phyloP scores from a whole-genome alignment of 331 rosid species.

The Quercus phellos region DNA sequence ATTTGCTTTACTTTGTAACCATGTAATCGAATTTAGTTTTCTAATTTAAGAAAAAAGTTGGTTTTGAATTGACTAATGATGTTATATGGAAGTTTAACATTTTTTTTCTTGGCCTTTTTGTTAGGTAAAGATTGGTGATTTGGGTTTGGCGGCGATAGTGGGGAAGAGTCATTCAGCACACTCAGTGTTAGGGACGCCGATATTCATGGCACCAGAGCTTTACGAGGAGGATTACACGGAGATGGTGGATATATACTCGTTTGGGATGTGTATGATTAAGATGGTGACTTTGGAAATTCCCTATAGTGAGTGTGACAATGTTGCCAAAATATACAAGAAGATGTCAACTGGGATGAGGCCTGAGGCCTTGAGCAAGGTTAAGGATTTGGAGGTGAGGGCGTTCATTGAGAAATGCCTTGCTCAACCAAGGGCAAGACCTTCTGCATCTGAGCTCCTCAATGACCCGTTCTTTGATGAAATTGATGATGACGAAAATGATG shows the following conservation, averaged over 20 bases:
- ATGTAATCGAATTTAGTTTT: not conserved
- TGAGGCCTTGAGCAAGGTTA: constrained; percentile 44
- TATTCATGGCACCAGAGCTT: constrained; percentile 81
- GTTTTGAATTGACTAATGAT: not conserved
- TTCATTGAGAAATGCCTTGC: constrained; percentile 74
- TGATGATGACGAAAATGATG: constrained; percentile 30
- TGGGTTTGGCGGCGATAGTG: constrained; percentile 74
- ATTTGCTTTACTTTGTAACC: not conserved
- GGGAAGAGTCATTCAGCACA: constrained; percentile 71
- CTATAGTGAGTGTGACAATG: constrained; percentile 69
- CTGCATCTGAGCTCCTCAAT: constrained; percentile 62
- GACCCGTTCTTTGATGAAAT: constrained; percentile 69
- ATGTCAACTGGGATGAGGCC: constrained; percentile 68
- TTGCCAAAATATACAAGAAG: constrained; percentile 70
- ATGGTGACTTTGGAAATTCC: constrained; percentile 84
- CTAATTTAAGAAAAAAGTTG: not conserved
- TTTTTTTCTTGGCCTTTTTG: not conserved
- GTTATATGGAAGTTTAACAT: not conserved
- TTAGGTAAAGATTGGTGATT: constrained; percentile 83
- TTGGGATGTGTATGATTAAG: constrained; percentile 70
- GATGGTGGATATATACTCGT: constrained; percentile 78
- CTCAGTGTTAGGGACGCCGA: constrained; percentile 72
- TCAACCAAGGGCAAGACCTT: constrained; percentile 61
- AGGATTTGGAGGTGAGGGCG: constrained; percentile 40
- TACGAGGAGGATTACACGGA: constrained; percentile 74